Evolutionary conservation across 768 basidiomycete species (phyloP).

Genomic region (Pisolithus tinctorius): DNA sequence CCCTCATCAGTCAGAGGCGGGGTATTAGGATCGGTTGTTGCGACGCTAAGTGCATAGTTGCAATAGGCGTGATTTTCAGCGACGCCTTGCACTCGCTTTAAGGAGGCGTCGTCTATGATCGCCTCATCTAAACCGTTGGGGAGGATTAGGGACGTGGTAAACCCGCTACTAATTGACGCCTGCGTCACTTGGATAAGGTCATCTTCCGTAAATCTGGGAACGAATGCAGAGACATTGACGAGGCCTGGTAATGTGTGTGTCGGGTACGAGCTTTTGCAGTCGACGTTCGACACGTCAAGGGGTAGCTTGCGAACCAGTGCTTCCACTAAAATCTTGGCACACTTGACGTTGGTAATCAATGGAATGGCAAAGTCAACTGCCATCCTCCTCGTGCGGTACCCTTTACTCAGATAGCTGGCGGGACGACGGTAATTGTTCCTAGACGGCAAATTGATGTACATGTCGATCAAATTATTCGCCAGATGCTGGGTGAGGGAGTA

Average conservation of each 20-base stretch:
- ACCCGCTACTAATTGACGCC: constrained; percentile 84
- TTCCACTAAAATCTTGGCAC: constrained; percentile 93
- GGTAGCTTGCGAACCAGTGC: constrained; percentile 87
- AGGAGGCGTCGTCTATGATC: constrained; percentile 60
- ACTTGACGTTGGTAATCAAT: constrained; percentile 97
- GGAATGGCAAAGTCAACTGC: constrained; percentile 98
- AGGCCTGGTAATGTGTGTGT: constrained; percentile 90
- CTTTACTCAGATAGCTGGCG: constrained; percentile 94
- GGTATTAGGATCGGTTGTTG: constrained; percentile 66
- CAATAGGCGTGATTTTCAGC: constrained; percentile 64
- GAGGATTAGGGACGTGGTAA: constrained; percentile 77
- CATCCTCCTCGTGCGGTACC: constrained; percentile 95
- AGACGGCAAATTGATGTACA: constrained; percentile 99
- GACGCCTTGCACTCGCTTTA: constrained; percentile 65
- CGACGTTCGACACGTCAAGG: constrained; percentile 82
- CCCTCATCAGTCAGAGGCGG: constrained; percentile 64
- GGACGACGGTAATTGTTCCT: constrained; percentile 97
- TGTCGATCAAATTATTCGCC: constrained; percentile 94
- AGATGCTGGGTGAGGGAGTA: constrained; percentile 97
- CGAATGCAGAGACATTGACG: constrained; percentile 82
- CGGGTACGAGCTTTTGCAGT: constrained; percentile 90
- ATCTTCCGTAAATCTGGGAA: constrained; percentile 55
- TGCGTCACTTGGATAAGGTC: constrained; percentile 67
- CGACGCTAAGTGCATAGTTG: constrained; percentile 81
- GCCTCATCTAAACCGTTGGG: constrained; percentile 57